phyloP scores from a whole-genome alignment of 371 early-diverging fungal species.

The Syncephalastrum contaminatum region DNA sequence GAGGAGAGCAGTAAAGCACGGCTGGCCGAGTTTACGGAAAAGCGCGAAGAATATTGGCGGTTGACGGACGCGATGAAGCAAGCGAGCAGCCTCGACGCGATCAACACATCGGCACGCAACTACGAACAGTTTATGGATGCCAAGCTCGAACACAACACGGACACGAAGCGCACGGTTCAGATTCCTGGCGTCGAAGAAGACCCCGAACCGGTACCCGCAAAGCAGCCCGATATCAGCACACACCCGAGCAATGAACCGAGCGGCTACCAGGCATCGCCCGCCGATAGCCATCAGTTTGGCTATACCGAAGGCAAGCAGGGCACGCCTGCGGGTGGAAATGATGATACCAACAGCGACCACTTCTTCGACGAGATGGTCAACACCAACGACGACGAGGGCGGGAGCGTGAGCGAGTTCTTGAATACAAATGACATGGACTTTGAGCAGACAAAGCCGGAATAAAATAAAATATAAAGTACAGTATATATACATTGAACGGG shows the following conservation, averaged over 20 bases:
- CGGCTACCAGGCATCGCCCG: neutral
- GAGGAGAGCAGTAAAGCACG: conserved; percentile 33
- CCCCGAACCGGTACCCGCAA: conserved; percentile 1
- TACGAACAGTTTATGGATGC: conserved; percentile 21
- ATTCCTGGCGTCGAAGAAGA: conserved; percentile 39
- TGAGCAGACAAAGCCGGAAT: conserved; percentile 12
- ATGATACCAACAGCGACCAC: conserved; percentile 23
- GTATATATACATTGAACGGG: no score
- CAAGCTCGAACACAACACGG: conserved; percentile 24
- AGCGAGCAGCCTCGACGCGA: conserved; percentile 44
- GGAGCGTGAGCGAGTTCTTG: conserved; percentile 39
- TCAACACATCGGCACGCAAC: conserved; percentile 13
- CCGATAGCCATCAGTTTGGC: neutral
- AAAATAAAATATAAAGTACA: neutral
- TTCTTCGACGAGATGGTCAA: conserved; percentile 52
- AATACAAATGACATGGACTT: conserved; percentile 28
- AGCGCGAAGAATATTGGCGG: conserved; percentile 41
- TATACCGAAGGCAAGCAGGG: conserved; percentile 4
- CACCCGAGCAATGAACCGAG: neutral
- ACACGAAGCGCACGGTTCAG: conserved; percentile 16
- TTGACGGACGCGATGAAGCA: conserved; percentile 38
- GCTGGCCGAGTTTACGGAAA: conserved; percentile 33
- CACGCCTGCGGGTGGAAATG: conserved; percentile 1
- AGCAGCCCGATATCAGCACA: no score
- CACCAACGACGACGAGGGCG: conserved; percentile 36